Evolutionary conservation across 345 rosid species (phyloP).

Genomic region (Orychophragmus violaceus): DNA sequence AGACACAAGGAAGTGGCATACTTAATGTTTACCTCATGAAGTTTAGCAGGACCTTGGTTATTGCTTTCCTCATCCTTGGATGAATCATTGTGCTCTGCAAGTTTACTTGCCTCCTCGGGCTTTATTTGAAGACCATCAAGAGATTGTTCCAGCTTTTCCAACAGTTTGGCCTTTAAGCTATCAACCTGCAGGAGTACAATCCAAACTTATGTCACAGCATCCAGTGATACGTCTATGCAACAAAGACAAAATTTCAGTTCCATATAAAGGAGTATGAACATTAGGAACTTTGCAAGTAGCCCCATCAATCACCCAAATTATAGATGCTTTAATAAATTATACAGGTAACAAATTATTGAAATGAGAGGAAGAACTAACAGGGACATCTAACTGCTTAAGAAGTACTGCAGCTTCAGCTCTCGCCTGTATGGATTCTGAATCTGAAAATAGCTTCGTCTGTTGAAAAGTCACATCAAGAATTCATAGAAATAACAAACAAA

Average conservation of each 20-base stretch:
- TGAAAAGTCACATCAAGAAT: constrained; percentile 10
- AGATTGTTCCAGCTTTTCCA: constrained; percentile 88
- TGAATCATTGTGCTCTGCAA: constrained; percentile 37
- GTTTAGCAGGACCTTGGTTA: constrained; percentile 31
- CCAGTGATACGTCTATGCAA: constrained; percentile 1
- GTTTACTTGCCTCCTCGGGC: constrained; percentile 38
- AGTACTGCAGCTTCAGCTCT: constrained; percentile 98
- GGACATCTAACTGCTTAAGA: constrained; percentile 88
- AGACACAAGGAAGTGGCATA: constrained; percentile 5
- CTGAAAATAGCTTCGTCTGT: constrained; percentile 86
- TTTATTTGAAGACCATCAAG: constrained; percentile 66
- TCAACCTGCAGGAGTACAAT: constrained; percentile 58
- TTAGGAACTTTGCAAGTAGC: constrained; percentile 1
- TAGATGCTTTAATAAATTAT: constrained; percentile 1
- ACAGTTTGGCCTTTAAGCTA: constrained; percentile 69
- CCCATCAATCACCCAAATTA: neutral
- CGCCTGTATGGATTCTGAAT: constrained; percentile 86
- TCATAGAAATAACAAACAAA: neutral
- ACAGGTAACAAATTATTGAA: constrained; percentile 2
- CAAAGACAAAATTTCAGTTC: neutral
- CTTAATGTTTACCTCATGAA: constrained; percentile 55
- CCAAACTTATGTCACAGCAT: constrained; percentile 10
- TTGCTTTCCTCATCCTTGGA: constrained; percentile 34
- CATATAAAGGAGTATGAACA: neutral
- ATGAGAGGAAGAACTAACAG: constrained; percentile 52